These are phyloP conservation scores for Fusarium sororula DNA, from an alignment of 2,329 filamentous ascomycete genomes.

Conservation along the genomic window DNA sequence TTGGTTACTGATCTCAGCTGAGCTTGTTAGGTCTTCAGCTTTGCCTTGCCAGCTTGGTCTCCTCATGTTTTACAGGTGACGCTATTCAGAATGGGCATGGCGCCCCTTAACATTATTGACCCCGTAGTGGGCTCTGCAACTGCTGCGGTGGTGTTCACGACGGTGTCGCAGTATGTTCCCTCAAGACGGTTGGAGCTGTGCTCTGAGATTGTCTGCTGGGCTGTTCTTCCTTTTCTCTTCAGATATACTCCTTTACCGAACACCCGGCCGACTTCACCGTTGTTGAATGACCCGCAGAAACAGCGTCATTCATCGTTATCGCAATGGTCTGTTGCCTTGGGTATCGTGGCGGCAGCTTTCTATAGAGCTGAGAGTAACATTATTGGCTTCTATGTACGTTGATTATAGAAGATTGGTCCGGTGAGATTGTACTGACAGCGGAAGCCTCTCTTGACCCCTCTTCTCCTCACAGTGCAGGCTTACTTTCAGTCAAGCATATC, in stretches of 20 bases:
- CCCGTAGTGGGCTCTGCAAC: neutral
- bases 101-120: neutral
- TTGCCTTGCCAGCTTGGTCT: accelerated
- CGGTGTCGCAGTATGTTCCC: constrained; percentile 31
- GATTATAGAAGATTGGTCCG: accelerated
- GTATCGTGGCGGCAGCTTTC: constrained; percentile 12
- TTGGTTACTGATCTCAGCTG: neutral
- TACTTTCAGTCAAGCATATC: neutral
- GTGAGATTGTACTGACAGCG: neutral
- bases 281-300: neutral
- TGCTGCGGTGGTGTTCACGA: constrained; percentile 41
- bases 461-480: constrained; percentile 30
- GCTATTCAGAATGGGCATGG: neutral
- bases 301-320: neutral
- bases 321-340: constrained; percentile 17
- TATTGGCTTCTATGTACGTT: constrained; percentile 1
- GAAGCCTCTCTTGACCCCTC: constrained; percentile 39
- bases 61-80: neutral
- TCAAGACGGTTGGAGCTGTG: constrained; percentile 39
- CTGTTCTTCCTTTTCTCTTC: constrained; percentile 40
- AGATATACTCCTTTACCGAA: neutral
- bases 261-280: accelerated
- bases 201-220: constrained; percentile 49
- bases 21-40: neutral
- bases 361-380: constrained; percentile 27